A percentile compares a stretch with the other conserved stretches of the same genome.
phyloP scores from a whole-genome alignment of 352 stramenopile species.

The Hyaloperonospora brassicae region DNA sequence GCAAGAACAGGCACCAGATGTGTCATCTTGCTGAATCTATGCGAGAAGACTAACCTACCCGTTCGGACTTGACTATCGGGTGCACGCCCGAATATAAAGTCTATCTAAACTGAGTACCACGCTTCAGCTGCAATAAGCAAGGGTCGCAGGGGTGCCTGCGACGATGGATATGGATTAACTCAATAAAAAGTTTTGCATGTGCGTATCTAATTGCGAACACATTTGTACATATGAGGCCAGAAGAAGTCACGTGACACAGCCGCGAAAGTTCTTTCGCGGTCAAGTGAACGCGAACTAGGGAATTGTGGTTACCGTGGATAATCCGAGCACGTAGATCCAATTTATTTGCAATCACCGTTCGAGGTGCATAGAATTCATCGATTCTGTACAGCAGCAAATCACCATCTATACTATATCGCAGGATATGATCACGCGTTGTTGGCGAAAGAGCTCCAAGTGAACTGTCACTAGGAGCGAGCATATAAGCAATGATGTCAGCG shows the following conservation, averaged over 20 bases:
- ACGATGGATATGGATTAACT: too few species aligned
- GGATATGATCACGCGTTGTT: neutral
- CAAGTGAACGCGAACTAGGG: conserved; percentile 13
- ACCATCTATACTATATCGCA: neutral
- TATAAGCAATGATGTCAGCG: too few species aligned
- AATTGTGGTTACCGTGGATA: conserved; percentile 13
- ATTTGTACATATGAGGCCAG: conserved; percentile 1
- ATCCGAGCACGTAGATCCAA: conserved; percentile 2
- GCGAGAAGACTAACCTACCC: too few species aligned
- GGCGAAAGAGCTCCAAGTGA: neutral
- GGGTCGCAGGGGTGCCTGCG: too few species aligned
- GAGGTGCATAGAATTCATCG: conserved; percentile 4
- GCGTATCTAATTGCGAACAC: conserved; percentile 4
- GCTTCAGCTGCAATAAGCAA: too few species aligned
- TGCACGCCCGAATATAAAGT: too few species aligned
- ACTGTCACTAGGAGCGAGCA: neutral
- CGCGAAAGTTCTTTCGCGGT: conserved; percentile 17
- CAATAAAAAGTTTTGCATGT: neutral
- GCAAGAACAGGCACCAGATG: too few species aligned
- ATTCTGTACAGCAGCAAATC: neutral
- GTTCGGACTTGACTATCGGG: too few species aligned
- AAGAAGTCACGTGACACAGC: conserved; percentile 1
- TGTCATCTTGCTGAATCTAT: too few species aligned
- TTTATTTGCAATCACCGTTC: conserved; percentile 1
- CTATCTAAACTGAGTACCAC: too few species aligned